phyloP scores from a whole-genome alignment of 352 stramenopile genomes.

The Elongisporangium senticosum region DNA sequence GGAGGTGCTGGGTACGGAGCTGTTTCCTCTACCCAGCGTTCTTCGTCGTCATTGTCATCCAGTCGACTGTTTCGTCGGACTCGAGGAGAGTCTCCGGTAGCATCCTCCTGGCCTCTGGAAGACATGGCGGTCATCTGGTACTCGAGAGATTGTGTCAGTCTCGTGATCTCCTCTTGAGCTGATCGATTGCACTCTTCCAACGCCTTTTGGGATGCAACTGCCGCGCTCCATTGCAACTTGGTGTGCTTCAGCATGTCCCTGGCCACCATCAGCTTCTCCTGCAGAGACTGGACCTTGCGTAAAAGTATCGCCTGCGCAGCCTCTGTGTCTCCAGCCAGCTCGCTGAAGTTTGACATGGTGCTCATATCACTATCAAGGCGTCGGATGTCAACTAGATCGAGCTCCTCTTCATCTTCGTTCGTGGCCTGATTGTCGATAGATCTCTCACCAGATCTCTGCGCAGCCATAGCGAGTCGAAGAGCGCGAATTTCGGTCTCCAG shows the following conservation, averaged over 20 bases:
- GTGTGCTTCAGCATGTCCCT: slow-evolving; percentile 56
- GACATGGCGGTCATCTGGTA: slow-evolving; percentile 29
- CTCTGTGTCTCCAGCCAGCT: slow-evolving; percentile 5
- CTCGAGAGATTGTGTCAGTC: slow-evolving; percentile 39
- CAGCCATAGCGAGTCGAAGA: slow-evolving; percentile 21
- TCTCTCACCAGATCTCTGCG: neutral
- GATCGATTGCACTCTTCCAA: slow-evolving; percentile 49
- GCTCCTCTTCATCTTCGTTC: neutral
- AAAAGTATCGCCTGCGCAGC: slow-evolving; percentile 23
- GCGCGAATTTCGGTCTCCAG: slow-evolving; percentile 37
- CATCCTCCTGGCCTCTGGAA: neutral
- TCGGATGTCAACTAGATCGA: neutral
- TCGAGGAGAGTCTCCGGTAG: neutral
- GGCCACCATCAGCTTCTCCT: slow-evolving; percentile 39
- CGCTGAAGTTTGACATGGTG: neutral
- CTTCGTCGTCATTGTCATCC: slow-evolving; percentile 22
- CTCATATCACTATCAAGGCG: neutral
- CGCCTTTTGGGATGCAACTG: slow-evolving; percentile 57
- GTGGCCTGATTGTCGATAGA: neutral
- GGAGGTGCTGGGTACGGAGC: slow-evolving; percentile 49
- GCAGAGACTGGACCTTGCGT: slow-evolving; percentile 31
- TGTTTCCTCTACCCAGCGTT: slow-evolving; percentile 50
- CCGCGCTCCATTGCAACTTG: slow-evolving; percentile 59
- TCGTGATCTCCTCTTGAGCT: slow-evolving; percentile 42
- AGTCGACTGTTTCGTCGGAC: slow-evolving; percentile 13